phyloP scores from a whole-genome alignment of 345 rosid species.

The Syzygium oleosum region DNA sequence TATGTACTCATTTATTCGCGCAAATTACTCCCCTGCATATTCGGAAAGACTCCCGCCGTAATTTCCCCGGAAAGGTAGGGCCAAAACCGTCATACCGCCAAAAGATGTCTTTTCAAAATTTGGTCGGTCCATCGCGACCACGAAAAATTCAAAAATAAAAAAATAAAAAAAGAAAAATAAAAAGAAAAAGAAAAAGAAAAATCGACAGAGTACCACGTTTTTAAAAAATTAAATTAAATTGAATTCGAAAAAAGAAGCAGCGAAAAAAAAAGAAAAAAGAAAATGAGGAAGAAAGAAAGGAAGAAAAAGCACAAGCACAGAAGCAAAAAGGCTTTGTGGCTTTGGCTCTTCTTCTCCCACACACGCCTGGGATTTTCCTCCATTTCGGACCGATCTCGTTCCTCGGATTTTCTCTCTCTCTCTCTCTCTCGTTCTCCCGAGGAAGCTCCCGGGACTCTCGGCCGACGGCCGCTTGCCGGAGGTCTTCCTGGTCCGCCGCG shows the following conservation, averaged over 20 bases:
- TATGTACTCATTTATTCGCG: no score
- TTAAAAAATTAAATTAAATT: neutral
- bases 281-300: neutral
- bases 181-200: neutral
- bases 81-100: neutral
- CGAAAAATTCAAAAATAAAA: neutral
- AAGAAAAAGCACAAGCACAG: neutral
- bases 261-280: neutral
- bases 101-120: neutral
- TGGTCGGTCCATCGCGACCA: neutral
- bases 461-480: neutral
- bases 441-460: neutral
- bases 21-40: neutral
- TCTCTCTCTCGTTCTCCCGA: constrained; percentile 15
- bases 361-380: constrained; percentile 24
- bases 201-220: neutral
- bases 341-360: constrained; percentile 19
- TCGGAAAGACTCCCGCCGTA: neutral
- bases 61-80: neutral
- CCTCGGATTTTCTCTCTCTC: constrained; percentile 9
- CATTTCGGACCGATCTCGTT: neutral
- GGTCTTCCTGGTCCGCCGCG: neutral
- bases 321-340: neutral
- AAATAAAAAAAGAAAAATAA: no score
- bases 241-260: neutral